Evolutionary conservation across 805 yeast genomes (phyloP), one percentile per base, ranked within the genome.

Genomic region (Myxozyma monticola): DNA sequence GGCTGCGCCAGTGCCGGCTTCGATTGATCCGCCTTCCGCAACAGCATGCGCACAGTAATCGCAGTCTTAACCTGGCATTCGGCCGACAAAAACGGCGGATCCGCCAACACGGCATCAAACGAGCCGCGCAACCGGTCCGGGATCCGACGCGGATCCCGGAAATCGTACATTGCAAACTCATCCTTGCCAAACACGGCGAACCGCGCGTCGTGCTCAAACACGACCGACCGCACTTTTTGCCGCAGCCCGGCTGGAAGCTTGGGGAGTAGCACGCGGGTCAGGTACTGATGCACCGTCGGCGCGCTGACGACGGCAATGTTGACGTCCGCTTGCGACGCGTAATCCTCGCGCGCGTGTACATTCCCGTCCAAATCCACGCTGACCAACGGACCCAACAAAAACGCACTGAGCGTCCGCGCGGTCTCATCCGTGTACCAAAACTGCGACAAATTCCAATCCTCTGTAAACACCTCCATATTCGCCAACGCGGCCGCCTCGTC

Each of bases 361-460:
- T 22, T n/a, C 7, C 35, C 38, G 33, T 48, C 48, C 24, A 26
- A 21, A 4, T 18, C 42, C 28, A 52, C 33, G 15, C 22, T 30
- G 14, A 52, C 53, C 24, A 52, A 34, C 20, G 56, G 53, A 12
- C 30, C 36, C 2, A 52, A 40, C 37, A 43, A 44, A 30, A 25
- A 52, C 22, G 49, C 49, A 36, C 49, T 36, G 30, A 88, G 66
- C 0, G 69, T 63, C 44, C 75, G 76, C 0, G 96, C 89, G 0
- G 96, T 89, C 2, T 72, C 68, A 53, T 88, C 90, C 49, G 76
- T 71, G 64, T 88, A 89, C 72, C 97, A 89, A 69, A 89, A 89
- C 67, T 89, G 97, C 1, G 96, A 88, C 33, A 90, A 73, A 63
- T 88, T 93, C 97, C 97, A 89, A 68, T 89, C 96, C 68, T 89